Evolutionary conservation across 1,284 basidiomycete species (phyloP), one percentile per base, ranked within the genome.

Genomic region (Fomitiporia mediterranea): DNA sequence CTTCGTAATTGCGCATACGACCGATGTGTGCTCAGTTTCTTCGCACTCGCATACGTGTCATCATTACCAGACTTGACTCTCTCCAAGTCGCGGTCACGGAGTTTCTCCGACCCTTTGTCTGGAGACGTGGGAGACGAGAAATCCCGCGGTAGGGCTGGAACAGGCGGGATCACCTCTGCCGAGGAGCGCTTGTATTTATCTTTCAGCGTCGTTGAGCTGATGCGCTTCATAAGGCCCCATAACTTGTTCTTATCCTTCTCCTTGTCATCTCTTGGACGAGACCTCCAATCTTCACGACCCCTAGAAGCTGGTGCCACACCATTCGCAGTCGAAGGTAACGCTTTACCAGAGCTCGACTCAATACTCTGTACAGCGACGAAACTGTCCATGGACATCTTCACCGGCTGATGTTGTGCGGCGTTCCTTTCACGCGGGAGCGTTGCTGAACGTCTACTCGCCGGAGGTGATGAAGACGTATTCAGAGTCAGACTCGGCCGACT

Each of bases 151-250:
- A 86, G 69, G 7, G 77, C 73, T 34, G 83, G 84, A 0, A 85
- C 81, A n/a, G 84, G 83, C n/a, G 74, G 74, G 2, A 66, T 62
- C 23, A 66, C 63, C 43, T 64, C 48, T 47, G 55, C 43, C 13
- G 55, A 28, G 53, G 57, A 48, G 47, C 60, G 21, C 43, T 70
- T 67, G 62, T 78, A 83, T 62, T 76, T 80, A 17, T 87, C 84
- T 56, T 81, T 75, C 40, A 86, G 68, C 2, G 75, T 82, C 11
- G 82, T 81, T 0, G 80, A 77, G 61, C 84, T 86, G 55, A 88
- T 79, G 27, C 83, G 75, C 66, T 85, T 86, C 74, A 89, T 75
- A 44, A 89, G 65, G 65, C 75, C 83, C 84, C 83, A 87, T 2
- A 86, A 68, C 62, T 59, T 59, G 4, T 55, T 43, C 9, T 51